These are phyloP conservation scores for Myrmaecium sp. DNA, from an alignment of 2,329 filamentous ascomycete species.

Conservation along the genomic window DNA sequence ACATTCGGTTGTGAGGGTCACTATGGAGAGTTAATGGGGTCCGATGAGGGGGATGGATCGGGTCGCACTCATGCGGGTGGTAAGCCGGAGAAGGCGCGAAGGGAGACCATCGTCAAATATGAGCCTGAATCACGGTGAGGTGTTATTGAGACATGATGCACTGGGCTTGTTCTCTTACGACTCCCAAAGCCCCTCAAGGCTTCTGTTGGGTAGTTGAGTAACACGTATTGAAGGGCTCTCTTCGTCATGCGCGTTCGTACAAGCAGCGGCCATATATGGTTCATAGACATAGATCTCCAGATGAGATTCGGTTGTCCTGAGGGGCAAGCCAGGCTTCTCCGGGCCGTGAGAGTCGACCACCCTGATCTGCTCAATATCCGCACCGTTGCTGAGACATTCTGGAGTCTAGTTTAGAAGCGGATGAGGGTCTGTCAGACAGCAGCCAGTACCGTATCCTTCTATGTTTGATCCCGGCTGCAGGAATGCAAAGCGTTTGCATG, in stretches of 20 bases:
- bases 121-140: constrained; percentile 12
- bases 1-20: constrained; percentile 16
- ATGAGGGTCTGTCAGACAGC: neutral
- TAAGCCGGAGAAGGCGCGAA: constrained; percentile 22
- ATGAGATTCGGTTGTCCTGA: constrained; percentile 15
- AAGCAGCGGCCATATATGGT: constrained; percentile 13
- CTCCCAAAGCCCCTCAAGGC: constrained; percentile 27
- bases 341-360: constrained; percentile 23
- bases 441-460: neutral
- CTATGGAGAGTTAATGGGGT: constrained; percentile 7
- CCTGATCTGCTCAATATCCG: constrained; percentile 17
- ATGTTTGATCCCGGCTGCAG: constrained; percentile 11
- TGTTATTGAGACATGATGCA: neutral
- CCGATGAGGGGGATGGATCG: neutral
- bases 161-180: constrained; percentile 13
- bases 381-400: constrained; percentile 13
- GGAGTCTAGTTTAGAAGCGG: constrained; percentile 1
- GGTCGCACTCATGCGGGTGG: constrained; percentile 21
- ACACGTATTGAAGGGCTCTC: constrained; percentile 8
- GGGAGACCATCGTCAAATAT: constrained; percentile 27
- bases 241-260: constrained; percentile 13
- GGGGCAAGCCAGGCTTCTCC: constrained; percentile 4
- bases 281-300: constrained; percentile 28
- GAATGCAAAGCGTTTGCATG: constrained; percentile 18
- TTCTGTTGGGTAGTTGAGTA: constrained; percentile 20